A percentile compares a stretch with the other conserved stretches of the same genome.
phyloP scores from a whole-genome alignment of 345 rosid genomes.

The Noccaea bulbosa region DNA sequence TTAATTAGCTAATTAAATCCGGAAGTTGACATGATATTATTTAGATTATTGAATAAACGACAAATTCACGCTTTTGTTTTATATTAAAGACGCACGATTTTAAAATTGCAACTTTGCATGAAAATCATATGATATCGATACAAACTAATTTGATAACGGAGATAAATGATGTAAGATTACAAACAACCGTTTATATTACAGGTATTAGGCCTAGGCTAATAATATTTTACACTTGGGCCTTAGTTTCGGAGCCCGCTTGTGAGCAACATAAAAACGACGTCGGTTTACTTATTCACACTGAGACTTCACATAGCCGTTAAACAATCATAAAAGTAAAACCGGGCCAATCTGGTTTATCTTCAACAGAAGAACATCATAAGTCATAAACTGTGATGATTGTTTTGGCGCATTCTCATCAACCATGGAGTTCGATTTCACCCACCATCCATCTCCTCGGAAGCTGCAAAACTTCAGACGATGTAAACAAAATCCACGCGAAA shows the following conservation, averaged over 20 bases:
- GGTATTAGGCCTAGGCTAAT: too few relatives aligned
- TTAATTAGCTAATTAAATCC: too few relatives aligned
- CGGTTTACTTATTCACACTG: background rate
- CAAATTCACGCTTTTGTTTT: too few relatives aligned
- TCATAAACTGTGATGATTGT: constrained; percentile 35
- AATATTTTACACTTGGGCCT: background rate
- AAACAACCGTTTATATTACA: too few relatives aligned
- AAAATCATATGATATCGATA: too few relatives aligned
- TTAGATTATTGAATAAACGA: too few relatives aligned
- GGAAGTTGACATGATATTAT: too few relatives aligned
- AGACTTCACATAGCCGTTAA: constrained; percentile 25
- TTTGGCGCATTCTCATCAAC: constrained; percentile 37
- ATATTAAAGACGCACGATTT: too few relatives aligned
- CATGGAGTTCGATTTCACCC: constrained; percentile 43
- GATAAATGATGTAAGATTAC: too few relatives aligned
- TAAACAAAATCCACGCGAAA: constrained; percentile 39
- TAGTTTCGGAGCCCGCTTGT: background rate
- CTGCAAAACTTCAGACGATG: constrained; percentile 37
- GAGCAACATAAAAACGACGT: background rate
- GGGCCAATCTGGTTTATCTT: constrained; percentile 38
- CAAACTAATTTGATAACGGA: too few relatives aligned
- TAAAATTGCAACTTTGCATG: too few relatives aligned
- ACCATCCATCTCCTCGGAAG: constrained; percentile 33
- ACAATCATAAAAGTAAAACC: constrained; percentile 27
- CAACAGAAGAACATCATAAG: background rate